Conservation (phyloP, 1,139 yeast species). For the Saccharomycopsis hybrid region DNA sequence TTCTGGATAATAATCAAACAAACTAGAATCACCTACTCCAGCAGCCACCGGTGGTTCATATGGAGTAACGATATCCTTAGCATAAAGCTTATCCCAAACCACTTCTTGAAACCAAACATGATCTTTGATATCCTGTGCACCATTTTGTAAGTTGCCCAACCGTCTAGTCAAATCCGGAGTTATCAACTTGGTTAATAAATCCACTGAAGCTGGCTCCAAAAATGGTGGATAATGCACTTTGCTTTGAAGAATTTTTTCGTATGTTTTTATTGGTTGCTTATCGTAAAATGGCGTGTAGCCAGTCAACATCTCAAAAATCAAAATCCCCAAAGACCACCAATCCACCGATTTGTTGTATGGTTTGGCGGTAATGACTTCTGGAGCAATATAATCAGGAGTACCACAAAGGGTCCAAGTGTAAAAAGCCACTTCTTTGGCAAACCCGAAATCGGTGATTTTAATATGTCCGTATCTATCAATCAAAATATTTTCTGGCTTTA, state of each 20-base stretch:
- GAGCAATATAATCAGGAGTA: constrained; percentile 97
- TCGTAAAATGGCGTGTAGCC: constrained; percentile 98
- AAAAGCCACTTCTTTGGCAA: constrained; percentile 90
- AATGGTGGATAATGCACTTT: constrained; percentile 83
- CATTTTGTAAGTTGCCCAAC: constrained; percentile 86
- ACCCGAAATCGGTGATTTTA: constrained; percentile 93
- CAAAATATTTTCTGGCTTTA: constrained; percentile 92
- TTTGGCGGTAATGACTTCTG: constrained; percentile 93
- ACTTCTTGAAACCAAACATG: constrained; percentile 97
- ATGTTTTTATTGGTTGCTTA: constrained; percentile 94
- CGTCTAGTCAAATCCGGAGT: constrained; percentile 88
- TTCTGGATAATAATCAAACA: constrained; percentile 92
- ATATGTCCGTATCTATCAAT: constrained; percentile 93
- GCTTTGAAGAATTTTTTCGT: constrained; percentile 87
- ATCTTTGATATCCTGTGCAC: constrained; percentile 80
- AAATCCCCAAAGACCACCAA: constrained; percentile 97
- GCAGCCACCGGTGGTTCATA: constrained; percentile 97
- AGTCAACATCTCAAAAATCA: constrained; percentile 93
- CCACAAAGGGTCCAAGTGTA: constrained; percentile 97
- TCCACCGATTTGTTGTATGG: constrained; percentile 97
- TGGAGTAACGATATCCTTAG: constrained; percentile 93
- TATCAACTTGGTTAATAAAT: constrained; percentile 70
- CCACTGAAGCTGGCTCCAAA: constrained; percentile 84
- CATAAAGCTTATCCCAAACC: constrained; percentile 85
- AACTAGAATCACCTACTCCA: constrained; percentile 92